A percentile compares a stretch with the other conserved stretches of the same genome.
phyloP scores from a whole-genome alignment of 2,329 filamentous ascomycete species.

The Pseudocercospora fijiensis region DNA sequence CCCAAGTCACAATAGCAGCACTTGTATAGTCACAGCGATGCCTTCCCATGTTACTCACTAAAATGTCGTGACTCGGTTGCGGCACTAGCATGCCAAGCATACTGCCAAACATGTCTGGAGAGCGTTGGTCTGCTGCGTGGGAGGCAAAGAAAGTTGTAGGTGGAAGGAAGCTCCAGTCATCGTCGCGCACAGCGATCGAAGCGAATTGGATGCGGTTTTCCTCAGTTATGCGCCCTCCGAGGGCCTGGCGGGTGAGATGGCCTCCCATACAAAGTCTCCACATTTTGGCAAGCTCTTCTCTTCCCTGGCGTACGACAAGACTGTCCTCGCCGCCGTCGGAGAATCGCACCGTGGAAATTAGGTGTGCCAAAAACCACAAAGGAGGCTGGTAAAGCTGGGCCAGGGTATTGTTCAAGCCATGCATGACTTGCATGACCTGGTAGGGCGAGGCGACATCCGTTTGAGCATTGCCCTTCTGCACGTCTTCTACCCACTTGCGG shows the following conservation, averaged over 20 bases:
- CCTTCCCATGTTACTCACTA: not conserved
- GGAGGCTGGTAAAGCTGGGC: slow-evolving; percentile 11
- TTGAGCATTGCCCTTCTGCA: not conserved
- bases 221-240: not conserved
- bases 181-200: not conserved
- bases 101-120: slow-evolving; percentile 16
- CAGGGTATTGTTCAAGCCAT: not conserved
- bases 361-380: slow-evolving; percentile 15
- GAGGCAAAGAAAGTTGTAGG: slow-evolving; percentile 15
- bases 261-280: slow-evolving; percentile 22
- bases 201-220: not conserved
- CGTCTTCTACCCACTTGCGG: not conserved
- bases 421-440: slow-evolving; percentile 11
- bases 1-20: slow-evolving; percentile 26
- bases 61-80: not conserved
- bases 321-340: not conserved
- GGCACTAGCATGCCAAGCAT: slow-evolving; percentile 23
- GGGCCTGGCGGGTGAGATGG: slow-evolving; percentile 8
- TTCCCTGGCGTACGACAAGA: not conserved
- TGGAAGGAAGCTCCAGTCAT: slow-evolving; percentile 27
- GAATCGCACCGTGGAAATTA: slow-evolving; percentile 11
- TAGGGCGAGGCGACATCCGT: slow-evolving; percentile 10
- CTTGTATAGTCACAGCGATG: slow-evolving; percentile 24
- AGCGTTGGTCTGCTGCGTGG: slow-evolving; percentile 3
- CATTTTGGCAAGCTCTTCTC: slow-evolving; percentile 18